These are phyloP conservation scores for Phytophthora capsici DNA, from an alignment of 352 stramenopile species.

Conservation along the genomic window DNA sequence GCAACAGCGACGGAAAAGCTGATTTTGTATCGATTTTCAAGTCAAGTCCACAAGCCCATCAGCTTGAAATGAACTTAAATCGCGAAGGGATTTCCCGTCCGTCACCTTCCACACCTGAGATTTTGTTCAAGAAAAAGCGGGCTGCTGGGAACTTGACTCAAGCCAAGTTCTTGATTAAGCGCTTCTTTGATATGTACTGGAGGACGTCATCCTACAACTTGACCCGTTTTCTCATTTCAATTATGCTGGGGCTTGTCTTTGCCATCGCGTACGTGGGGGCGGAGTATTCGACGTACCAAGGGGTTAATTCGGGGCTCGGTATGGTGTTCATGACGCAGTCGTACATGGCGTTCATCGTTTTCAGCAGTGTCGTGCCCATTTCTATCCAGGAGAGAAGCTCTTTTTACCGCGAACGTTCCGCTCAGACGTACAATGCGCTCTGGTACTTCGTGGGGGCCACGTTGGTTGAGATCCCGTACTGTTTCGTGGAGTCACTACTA, in stretches of 20 bases:
- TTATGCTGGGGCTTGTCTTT: slow-evolving; percentile 76
- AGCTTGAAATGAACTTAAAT: slow-evolving; percentile 40
- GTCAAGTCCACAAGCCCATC: slow-evolving; percentile 29
- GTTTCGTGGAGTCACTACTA: slow-evolving; percentile 12
- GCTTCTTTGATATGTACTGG: slow-evolving; percentile 80
- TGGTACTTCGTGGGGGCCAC: slow-evolving; percentile 29
- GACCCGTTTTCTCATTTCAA: slow-evolving; percentile 60
- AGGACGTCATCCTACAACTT: slow-evolving; percentile 47
- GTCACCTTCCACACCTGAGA: slow-evolving; percentile 31
- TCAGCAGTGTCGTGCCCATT: slow-evolving; percentile 26
- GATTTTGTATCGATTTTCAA: slow-evolving; percentile 44
- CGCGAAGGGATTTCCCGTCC: slow-evolving; percentile 37
- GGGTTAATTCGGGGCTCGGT: slow-evolving; percentile 55
- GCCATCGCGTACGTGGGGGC: slow-evolving; percentile 64
- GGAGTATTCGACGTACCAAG: slow-evolving; percentile 46
- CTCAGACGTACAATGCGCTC: slow-evolving; percentile 29
- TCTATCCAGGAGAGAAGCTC: slow-evolving; percentile 16
- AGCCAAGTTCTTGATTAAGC: slow-evolving; percentile 50
- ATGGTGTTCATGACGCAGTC: slow-evolving; percentile 80
- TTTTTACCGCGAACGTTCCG: slow-evolving; percentile 28
- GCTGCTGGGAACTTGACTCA: slow-evolving; percentile 28
- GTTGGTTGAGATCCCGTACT: slow-evolving; percentile 27
- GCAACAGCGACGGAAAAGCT: slow-evolving; percentile 26
- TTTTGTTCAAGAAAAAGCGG: slow-evolving; percentile 46
- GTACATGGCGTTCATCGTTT: slow-evolving; percentile 56